Evolutionary conservation across 129 eudicot genomes (phyloP), one percentile per base, ranked within the genome.

Genomic region (Silybum marianum): DNA sequence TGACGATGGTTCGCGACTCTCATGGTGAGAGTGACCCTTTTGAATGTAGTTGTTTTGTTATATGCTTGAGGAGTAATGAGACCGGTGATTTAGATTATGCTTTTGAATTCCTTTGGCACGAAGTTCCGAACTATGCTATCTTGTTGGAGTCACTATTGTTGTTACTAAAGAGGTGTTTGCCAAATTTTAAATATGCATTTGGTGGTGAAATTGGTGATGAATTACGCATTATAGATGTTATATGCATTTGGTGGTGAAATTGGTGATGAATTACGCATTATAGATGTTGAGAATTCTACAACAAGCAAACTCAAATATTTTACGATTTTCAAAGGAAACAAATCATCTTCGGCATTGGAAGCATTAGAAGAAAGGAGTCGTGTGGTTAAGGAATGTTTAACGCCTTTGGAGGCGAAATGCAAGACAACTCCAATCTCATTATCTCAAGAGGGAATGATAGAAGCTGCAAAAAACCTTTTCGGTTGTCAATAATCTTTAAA

Each of bases 21-120:
- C 13, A 48, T 48, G 18, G 5, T 48, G 62, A 48, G 21, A 18
- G 62, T 3, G 80, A 32, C 36, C 36, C 36, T 32, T 32, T 32
- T 32, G 36, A 32, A 32, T 3, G 36, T 32, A 32, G 36, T 62
- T 38, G 54, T 22, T 2, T 60, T 76, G 44, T 18, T 9, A 62
- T 79, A 79, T 79, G 70, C 51, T 46, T 79, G 58, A 79, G 23
- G 83, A 79, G 70, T 38, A 48, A 2, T 32, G 9, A 10, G 14
- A 79, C 76, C 0, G 36, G 70, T 70, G 69, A 70, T 69, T 8
- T 69, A 23, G 12, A 30, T 7, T 79, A 28, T 19, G 69, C 13
- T 4, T 46, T 36, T 21, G 80, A 77, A 38, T 36, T 36, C 62
- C 1, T 71, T 19, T 54, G 71, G 71, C 0, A 0, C 8, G 9